These are phyloP conservation scores for Fomitiporia mediterranea DNA, from an alignment of 1,284 basidiomycete species.

Conservation along the genomic window DNA sequence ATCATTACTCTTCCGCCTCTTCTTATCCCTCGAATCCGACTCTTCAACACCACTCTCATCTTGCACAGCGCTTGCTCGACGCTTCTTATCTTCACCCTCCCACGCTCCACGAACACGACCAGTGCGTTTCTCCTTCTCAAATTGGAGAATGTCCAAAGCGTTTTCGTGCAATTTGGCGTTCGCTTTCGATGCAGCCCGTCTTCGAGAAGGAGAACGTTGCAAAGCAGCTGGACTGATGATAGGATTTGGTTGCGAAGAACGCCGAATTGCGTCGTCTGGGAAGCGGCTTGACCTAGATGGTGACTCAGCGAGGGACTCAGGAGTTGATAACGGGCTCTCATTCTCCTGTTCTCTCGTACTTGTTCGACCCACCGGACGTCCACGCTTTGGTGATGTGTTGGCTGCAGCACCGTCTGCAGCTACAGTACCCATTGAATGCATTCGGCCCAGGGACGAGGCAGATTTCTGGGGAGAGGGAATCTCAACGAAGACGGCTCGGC, in stretches of 20 bases:
- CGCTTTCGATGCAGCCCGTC: conserved; percentile 66
- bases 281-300: neutral
- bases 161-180: conserved; percentile 54
- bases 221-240: conserved; percentile 8
- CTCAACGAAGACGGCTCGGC: conserved; percentile 8
- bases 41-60: conserved; percentile 23
- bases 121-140: conserved; percentile 57
- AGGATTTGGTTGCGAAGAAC: conserved; percentile 6
- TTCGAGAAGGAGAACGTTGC: conserved; percentile 31
- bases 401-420: neutral
- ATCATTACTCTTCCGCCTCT: conserved; percentile 22
- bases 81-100: conserved; percentile 24
- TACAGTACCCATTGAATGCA: conserved; percentile 1
- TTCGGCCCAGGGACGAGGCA: neutral
- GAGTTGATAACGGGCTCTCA: neutral
- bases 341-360: neutral
- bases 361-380: neutral
- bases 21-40: conserved; percentile 24
- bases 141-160: conserved; percentile 72
- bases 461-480: conserved; percentile 10
- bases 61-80: conserved; percentile 22
- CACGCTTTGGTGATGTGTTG: conserved; percentile 11
- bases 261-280: neutral
- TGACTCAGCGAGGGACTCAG: neutral
- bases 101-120: conserved; percentile 31